Evolutionary conservation across 148 eudicot species (phyloP).

Genomic region (Simmondsia chinensis): DNA sequence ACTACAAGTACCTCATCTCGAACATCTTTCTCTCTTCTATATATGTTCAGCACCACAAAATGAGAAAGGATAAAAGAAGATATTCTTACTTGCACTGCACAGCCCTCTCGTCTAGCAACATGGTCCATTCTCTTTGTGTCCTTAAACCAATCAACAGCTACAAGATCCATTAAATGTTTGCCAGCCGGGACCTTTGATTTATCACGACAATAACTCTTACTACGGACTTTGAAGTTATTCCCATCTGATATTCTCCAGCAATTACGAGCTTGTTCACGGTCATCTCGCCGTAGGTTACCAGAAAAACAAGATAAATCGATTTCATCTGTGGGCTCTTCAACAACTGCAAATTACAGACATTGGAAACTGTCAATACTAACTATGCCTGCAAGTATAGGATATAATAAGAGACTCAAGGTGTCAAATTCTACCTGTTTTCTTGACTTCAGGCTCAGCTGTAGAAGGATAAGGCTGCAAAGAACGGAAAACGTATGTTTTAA

Average conservation of each 20-base stretch:
- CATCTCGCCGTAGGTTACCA: slow-evolving; percentile 70
- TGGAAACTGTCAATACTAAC: slow-evolving; percentile 5
- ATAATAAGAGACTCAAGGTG: neutral
- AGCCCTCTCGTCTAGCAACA: slow-evolving; percentile 86
- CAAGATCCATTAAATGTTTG: slow-evolving; percentile 89
- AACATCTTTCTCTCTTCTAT: too few relatives aligned
- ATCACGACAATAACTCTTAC: slow-evolving; percentile 62
- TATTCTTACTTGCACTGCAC: slow-evolving; percentile 81
- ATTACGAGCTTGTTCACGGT: slow-evolving; percentile 72
- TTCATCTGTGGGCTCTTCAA: slow-evolving; percentile 51
- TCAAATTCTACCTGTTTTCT: slow-evolving; percentile 32
- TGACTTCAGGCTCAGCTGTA: slow-evolving; percentile 35
- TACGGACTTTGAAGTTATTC: slow-evolving; percentile 89
- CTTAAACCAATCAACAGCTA: slow-evolving; percentile 96
- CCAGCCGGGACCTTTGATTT: slow-evolving; percentile 91
- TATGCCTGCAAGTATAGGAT: neutral
- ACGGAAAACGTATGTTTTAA: neutral
- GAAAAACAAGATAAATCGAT: slow-evolving; percentile 81
- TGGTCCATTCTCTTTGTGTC: slow-evolving; percentile 90
- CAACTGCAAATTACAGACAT: slow-evolving; percentile 32
- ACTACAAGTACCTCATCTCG: too few relatives aligned
- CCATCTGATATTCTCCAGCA: slow-evolving; percentile 91
- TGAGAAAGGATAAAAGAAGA: neutral
- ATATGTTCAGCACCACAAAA: neutral
- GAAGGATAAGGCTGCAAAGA: slow-evolving; percentile 35